Evolutionary conservation across 345 rosid genomes (phyloP), one percentile per base, ranked within the genome.

Genomic region (Cardamine occulta): DNA sequence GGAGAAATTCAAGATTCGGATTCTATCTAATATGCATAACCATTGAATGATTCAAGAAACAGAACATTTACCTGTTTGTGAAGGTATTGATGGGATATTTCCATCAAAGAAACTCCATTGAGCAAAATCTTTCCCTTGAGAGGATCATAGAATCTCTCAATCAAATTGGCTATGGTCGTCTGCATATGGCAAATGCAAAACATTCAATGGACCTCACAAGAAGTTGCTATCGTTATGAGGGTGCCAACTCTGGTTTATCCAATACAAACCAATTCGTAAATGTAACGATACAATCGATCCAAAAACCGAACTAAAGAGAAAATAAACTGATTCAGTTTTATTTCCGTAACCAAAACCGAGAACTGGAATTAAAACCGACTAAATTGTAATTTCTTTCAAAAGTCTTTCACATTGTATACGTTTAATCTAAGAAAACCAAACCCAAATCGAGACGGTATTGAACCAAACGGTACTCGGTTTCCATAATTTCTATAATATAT

Each of bases 111-210:
- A 80, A 93, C 82, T 24, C 98, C 96, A 73, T 89, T 93, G 8
- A 93, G 80, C 81, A 88, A 57, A 73, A 93, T 80, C 68, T 85
- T 87, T 73, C 98, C 98, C 74, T 91, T 91, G 58, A 82, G 10
- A 45, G 97, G 97, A 71, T 93, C 98, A 49, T 91, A 93, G 76
- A 93, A 93, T 79, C 98, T 85, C 75, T 93, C 93, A 14, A 93
- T 91, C 82, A 93, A 84, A 74, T 89, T 89, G 44, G 98, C 98
- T 77, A 93, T 85, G 1, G 98, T 94, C 49, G 89, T 94, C 98
- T 94, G 96, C 85, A 86, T 15, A 62, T 74, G 14, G 49, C 24
- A 67, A 53, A 59, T 17, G 15, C 13, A 49, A 47, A 37, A 37
- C 23, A 59, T 35, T 32, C 14, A n/a, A 31, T 8, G 62, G 23